phyloP scores from a whole-genome alignment of 495 filamentous ascomycete genomes.

The Penicillium coprophilum region DNA sequence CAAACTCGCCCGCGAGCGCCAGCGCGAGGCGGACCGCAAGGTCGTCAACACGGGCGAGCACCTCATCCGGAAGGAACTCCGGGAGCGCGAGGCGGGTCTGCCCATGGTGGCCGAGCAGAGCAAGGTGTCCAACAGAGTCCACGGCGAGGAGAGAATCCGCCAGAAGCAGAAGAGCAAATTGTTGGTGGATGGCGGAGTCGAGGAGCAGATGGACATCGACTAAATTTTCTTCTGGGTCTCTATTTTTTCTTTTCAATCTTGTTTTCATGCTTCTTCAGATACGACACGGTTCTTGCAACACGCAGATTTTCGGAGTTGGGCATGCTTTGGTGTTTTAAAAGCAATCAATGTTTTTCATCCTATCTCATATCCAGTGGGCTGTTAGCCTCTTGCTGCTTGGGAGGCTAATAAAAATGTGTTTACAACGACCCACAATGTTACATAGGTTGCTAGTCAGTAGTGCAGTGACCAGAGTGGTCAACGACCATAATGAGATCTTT shows the following conservation, averaged over 20 bases:
- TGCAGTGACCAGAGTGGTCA: conserved; percentile 11
- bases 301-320: conserved; percentile 29
- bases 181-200: conserved; percentile 64
- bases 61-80: conserved; percentile 57
- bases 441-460: conserved; percentile 10
- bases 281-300: conserved; percentile 29
- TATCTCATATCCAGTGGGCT: conserved; percentile 22
- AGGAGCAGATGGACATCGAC: conserved; percentile 72
- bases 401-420: conserved; percentile 11
- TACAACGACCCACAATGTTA: conserved; percentile 13
- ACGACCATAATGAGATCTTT: conserved; percentile 11
- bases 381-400: conserved; percentile 4
- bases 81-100: conserved; percentile 44
- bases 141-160: conserved; percentile 53
- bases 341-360: conserved; percentile 34
- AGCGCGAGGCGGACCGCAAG: conserved; percentile 70
- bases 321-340: conserved; percentile 35
- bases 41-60: conserved; percentile 91
- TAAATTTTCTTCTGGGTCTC: conserved; percentile 36
- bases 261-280: conserved; percentile 28
- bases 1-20: conserved; percentile 74
- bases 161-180: conserved; percentile 63
- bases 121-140: conserved; percentile 37
- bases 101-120: conserved; percentile 41
- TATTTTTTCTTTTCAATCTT: conserved; percentile 13